Evolutionary conservation across 768 basidiomycete species (phyloP), one percentile per base, ranked within the genome.

Genomic region (Rossbeevera mucosa): DNA sequence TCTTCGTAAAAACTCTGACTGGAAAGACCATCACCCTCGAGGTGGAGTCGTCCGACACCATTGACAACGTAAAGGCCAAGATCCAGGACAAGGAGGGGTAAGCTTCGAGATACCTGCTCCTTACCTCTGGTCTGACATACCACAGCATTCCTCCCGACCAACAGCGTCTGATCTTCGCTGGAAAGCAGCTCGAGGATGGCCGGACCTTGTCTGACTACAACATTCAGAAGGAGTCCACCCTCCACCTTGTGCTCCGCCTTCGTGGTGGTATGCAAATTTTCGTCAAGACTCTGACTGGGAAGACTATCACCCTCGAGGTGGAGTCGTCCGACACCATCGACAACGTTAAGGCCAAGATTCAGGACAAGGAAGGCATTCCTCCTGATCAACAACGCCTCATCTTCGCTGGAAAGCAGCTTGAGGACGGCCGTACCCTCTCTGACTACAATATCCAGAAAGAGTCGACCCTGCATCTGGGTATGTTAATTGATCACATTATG

Each of bases 91-190:
- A 89, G 33, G 88, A 89, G 71, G 63, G 88, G 62, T 57, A 26
- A 25, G 60, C 31, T 2, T 2, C 1, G 18, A 1, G 2, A 9
- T 0, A 3, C 22, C 3, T 20, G 1, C 14, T 14, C 2, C 2
- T 7, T 4, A 16, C 2, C 9, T 5, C 14, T 3, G 2, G 3
- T 52, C 58, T 64, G 21, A 64, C 26, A 3, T 14, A 2, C 1
- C 5, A 1, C n/a, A 64, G 83, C 13, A 89, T 89, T 53, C 86
- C 87, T 20, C 93, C 91, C 22, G 90, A 93, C 72, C 92, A 92
- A 62, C 91, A 94, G 66, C 91, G 94, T 57, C 74, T 95, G n/a
- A 95, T 95, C 76, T 95, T 94, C 58, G 93, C 93, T 43, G 93
- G 93, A 54, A 94, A 95, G 74, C 93, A 94, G 69, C 81, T 96